Evolutionary conservation across 2,329 filamentous ascomycete genomes (phyloP).

Genomic region (Bipolaris sorokiniana): DNA sequence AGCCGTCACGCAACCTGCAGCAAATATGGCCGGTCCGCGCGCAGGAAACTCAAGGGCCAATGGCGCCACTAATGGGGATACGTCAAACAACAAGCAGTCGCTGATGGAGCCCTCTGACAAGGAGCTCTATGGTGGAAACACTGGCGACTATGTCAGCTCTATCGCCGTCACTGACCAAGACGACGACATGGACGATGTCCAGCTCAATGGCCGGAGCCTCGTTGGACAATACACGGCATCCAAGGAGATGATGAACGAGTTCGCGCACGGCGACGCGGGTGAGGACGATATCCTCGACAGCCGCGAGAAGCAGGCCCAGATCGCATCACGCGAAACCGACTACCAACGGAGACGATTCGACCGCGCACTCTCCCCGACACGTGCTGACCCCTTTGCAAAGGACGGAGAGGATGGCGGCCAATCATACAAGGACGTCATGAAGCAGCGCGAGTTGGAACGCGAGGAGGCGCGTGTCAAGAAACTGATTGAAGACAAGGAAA

Average conservation of each 20-base stretch:
- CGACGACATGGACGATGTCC: conserved; percentile 76
- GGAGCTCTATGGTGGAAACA: conserved; percentile 77
- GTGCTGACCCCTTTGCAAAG: conserved; percentile 82
- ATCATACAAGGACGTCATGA: conserved; percentile 91
- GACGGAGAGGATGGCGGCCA: conserved; percentile 75
- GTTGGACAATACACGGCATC: conserved; percentile 97
- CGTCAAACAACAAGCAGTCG: conserved; percentile 86
- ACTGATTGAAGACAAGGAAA: conserved; percentile 78
- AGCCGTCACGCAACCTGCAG: conserved; percentile 32
- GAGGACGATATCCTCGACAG: conserved; percentile 89
- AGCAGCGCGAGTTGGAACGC: conserved; percentile 83
- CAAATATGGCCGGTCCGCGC: conserved; percentile 45
- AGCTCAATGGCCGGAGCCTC: conserved; percentile 71
- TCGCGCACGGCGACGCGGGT: conserved; percentile 85
- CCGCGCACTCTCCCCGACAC: conserved; percentile 79
- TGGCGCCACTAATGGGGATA: conserved; percentile 78
- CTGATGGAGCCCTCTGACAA: conserved; percentile 89
- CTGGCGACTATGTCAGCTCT: conserved; percentile 83
- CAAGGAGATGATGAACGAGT: conserved; percentile 90
- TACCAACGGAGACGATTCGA: conserved; percentile 97
- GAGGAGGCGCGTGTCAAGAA: conserved; percentile 88
- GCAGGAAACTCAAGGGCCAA: conserved; percentile 74
- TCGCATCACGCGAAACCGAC: conserved; percentile 91
- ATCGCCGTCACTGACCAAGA: conserved; percentile 80
- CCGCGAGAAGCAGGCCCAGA: conserved; percentile 87